Evolutionary conservation across 768 basidiomycete species (phyloP).

Genomic region (Lactarius tabidus): DNA sequence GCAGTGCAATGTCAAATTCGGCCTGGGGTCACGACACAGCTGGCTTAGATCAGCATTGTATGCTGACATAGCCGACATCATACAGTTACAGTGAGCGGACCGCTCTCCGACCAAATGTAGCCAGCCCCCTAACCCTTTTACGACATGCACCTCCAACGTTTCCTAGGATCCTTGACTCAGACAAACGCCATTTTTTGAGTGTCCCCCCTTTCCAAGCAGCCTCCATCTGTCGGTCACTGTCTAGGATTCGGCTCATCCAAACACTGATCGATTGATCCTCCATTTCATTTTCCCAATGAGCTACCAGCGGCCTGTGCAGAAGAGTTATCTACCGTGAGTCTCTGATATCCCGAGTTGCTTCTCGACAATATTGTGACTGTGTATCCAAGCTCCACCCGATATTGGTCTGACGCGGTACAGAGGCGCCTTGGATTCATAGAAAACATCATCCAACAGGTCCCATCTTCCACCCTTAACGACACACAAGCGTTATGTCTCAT

Average conservation of each 20-base stretch:
- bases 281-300: conserved; percentile 2
- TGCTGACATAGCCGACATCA: no score
- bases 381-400: conserved; percentile 10
- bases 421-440: conserved; percentile 14
- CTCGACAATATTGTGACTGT: background rate
- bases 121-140: background rate
- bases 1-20: no score
- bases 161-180: background rate
- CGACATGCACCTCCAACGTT: background rate
- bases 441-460: conserved; percentile 11
- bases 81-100: background rate
- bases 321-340: conserved; percentile 9
- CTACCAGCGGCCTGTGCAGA: background rate
- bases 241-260: background rate
- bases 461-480: conserved; percentile 6
- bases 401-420: conserved; percentile 20
- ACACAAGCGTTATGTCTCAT: background rate
- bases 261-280: background rate
- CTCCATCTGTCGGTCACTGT: background rate
- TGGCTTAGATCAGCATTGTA: background rate
- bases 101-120: background rate
- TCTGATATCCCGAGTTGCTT: background rate
- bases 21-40: background rate
- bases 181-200: background rate
- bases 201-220: background rate